Evolutionary conservation across 164 flowering plant species (phyloP), one percentile per base, ranked within the genome.

Genomic region (Vitis riparia): DNA sequence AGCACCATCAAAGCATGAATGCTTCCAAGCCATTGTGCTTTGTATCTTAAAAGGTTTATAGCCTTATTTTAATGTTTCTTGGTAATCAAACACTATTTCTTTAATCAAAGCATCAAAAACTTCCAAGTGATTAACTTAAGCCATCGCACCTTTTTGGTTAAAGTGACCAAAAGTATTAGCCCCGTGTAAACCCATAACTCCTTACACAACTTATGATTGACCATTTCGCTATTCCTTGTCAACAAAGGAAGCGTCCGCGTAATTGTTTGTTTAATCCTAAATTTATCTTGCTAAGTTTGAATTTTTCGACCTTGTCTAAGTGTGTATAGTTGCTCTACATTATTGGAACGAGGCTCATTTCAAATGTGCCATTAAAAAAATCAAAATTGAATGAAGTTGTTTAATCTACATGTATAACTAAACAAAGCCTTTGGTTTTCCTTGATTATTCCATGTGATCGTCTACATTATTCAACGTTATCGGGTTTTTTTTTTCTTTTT

Each of bases 231-330:
- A 27, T 12, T 65, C 51, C 14, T 66, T 15, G 70, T 73, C 76
- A 67, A 73, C 76, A 73, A 73, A 73, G 55, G 76, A 73, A 53
- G 75, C 70, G 6, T 53, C 56, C n/a, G n/a, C 56, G 44, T 37
- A 37, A 37, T 37, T 37, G 7, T 37, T 37, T 37, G 44, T 37
- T 37, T 37, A 37, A 37, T 37, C 44, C 0, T 37, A 37, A 37
- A 37, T 2, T 2, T 37, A 37, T 3, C 44, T 37, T 37, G 44
- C 0, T 6, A 37, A 37, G 44, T 37, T 37, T 37, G 44, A 37
- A 37, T 37, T 37, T 37, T 0, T 37, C 7, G 44, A 3, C 7
- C 44, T 37, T 37, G 44, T 37, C 7, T 19, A 37, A 37, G 44
- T 37, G 44, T 37, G 44, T 37, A 3, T 37, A 37, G 44, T 6